Base-by-base conservation (phyloP, 2,329 filamentous ascomycete species). In the Aspergillus sergii region DNA sequence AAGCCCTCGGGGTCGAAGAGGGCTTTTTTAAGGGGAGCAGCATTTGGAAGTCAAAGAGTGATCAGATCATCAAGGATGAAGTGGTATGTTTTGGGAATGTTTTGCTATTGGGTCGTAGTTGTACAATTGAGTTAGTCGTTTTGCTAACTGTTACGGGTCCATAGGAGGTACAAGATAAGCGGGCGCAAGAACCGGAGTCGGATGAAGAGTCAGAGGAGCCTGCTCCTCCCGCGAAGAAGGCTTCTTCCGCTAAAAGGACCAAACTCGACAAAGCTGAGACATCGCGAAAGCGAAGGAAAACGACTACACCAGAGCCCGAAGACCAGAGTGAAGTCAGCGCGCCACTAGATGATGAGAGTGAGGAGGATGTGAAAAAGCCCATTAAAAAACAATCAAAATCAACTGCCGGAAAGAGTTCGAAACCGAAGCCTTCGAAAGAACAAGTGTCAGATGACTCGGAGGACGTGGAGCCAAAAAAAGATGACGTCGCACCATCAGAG, bases 21-120 rank as follows among this genome's bases (percentile, higher is more conserved):
- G 85, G 81, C 3, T 89, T 87, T 69, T 83, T 88, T 68, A 89
- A 86, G 69, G 75, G 68, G n/a, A 75, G 83, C 63, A 69, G 69
- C 1, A 70, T 72, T 5, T 90, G 88, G 88, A 89, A 86, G 66
- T 65, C 70, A 14, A 77, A 76, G 61, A 88, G 85, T 71, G 85
- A 86, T 64, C 64, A 77, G 2, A 77, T 88, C 58, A 85, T 88
- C 57, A 79, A 80, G 71, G 78, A 81, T 61, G 81, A 88, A 76
- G 80, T 85, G 71, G 82, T 84, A 75, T 65, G 78, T 71, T 48
- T 30, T 3, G 16, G 5, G 45, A n/a, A 32, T 4, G 9, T n/a
- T 21, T 32, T 30, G 28, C 46, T 16, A 51, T 7, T 11, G 8
- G 16, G 19, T 6, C 16, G 45, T 23, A 11, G 12, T 41, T 30